Evolutionary conservation across 345 rosid genomes (phyloP).

Genomic region (Heritiera fomes): DNA sequence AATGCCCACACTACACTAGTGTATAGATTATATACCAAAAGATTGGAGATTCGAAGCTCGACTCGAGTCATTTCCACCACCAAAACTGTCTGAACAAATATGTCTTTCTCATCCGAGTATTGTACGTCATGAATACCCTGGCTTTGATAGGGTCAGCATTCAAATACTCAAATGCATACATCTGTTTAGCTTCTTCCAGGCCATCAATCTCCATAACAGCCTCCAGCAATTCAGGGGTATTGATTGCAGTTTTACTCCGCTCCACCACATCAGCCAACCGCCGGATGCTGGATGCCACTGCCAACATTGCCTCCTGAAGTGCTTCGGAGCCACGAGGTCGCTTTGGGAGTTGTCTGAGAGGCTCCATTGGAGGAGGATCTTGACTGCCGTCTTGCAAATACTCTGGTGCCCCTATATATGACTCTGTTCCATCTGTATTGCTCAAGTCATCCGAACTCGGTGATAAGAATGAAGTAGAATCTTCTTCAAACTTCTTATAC

Average conservation of each 20-base stretch:
- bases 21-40: conserved; percentile 26
- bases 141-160: conserved; percentile 87
- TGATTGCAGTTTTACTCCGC: conserved; percentile 46
- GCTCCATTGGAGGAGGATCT: conserved; percentile 57
- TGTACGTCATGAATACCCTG: conserved; percentile 78
- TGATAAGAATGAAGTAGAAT: conserved; percentile 64
- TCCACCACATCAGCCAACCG: conserved; percentile 75
- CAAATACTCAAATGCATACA: conserved; percentile 86
- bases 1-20: conserved; percentile 23
- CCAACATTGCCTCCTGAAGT: conserved; percentile 70
- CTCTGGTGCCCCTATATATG: conserved; percentile 53
- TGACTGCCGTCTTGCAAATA: conserved; percentile 54
- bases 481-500: conserved; percentile 58
- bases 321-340: conserved; percentile 56
- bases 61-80: conserved; percentile 74
- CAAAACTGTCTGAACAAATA: conserved; percentile 82
- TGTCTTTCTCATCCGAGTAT: conserved; percentile 69
- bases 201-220: conserved; percentile 90
- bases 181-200: conserved; percentile 77
- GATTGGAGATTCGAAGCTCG: background rate
- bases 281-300: conserved; percentile 70
- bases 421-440: conserved; percentile 85
- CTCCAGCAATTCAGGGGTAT: conserved; percentile 60
- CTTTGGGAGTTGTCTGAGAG: conserved; percentile 57
- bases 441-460: conserved; percentile 63